Conservation (phyloP, 106 monocot species). For the Dendrobium catenatum region DNA sequence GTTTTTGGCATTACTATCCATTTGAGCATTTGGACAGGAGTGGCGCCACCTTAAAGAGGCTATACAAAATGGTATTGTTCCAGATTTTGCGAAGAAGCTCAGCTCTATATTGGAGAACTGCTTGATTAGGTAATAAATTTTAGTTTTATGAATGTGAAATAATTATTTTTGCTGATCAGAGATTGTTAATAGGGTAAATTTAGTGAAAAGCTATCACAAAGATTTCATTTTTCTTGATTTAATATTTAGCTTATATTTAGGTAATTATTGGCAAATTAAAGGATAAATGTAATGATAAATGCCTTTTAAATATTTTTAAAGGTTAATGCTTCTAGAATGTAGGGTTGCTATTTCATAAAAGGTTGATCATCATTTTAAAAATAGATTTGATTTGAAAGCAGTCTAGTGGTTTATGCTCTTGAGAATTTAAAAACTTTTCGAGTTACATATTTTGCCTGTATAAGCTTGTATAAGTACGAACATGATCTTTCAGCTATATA, state of each 20-base stretch:
- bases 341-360: neutral
- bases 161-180: neutral
- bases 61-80: constrained; percentile 47
- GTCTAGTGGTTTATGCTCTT: neutral
- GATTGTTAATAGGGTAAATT: neutral
- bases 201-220: neutral
- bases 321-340: neutral
- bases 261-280: neutral
- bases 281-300: neutral
- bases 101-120: constrained; percentile 58
- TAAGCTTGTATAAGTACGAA: neutral
- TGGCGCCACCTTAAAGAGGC: constrained; percentile 79
- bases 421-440: neutral
- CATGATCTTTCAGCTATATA: neutral
- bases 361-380: neutral
- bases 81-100: constrained; percentile 77
- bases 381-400: neutral
- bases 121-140: constrained; percentile 52
- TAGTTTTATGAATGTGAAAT: neutral
- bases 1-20: neutral
- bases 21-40: constrained; percentile 31
- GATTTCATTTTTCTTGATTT: neutral
- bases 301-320: neutral
- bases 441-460: neutral
- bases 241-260: neutral